Evolutionary conservation across 345 rosid genomes (phyloP).

Genomic region (Kandelia obovata): DNA sequence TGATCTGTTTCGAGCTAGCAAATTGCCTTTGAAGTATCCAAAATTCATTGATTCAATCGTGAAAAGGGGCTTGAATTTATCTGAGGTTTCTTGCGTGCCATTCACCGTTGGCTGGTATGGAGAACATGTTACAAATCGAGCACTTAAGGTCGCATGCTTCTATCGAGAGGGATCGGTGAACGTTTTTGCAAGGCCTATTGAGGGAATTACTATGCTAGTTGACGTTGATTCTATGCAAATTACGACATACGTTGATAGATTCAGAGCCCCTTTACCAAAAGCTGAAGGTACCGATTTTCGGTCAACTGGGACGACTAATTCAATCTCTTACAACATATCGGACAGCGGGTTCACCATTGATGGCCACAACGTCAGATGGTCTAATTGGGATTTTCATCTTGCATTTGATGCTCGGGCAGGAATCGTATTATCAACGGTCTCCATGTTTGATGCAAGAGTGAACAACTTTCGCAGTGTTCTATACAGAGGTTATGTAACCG

Average conservation of each 20-base stretch:
- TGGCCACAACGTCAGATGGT: slow-evolving; percentile 55
- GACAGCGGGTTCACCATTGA: slow-evolving; percentile 35
- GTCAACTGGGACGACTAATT: slow-evolving; percentile 23
- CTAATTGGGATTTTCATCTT: slow-evolving; percentile 72
- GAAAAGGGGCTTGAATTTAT: slow-evolving; percentile 44
- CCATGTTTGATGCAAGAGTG: slow-evolving; percentile 39
- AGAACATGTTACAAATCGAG: slow-evolving; percentile 41
- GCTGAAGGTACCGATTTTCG: slow-evolving; percentile 67
- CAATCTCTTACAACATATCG: slow-evolving; percentile 34
- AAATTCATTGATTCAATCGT: slow-evolving; percentile 43
- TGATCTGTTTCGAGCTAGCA: slow-evolving; percentile 48
- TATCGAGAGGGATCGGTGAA: slow-evolving; percentile 60
- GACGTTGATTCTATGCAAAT: slow-evolving; percentile 61
- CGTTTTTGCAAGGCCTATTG: slow-evolving; percentile 64
- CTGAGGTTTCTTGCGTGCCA: slow-evolving; percentile 66
- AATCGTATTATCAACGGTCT: slow-evolving; percentile 53
- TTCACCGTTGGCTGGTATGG: slow-evolving; percentile 81
- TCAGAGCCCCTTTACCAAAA: slow-evolving; percentile 56
- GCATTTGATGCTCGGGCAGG: slow-evolving; percentile 63
- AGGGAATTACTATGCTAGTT: slow-evolving; percentile 51
- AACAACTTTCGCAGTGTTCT: slow-evolving; percentile 42
- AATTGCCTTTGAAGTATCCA: slow-evolving; percentile 42
- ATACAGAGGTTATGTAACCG: slow-evolving; percentile 66
- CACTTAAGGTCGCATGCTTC: slow-evolving; percentile 45
- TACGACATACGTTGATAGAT: slow-evolving; percentile 42